Evolutionary conservation across 495 filamentous ascomycete species (phyloP).

Genomic region (Apodospora peruviana): DNA sequence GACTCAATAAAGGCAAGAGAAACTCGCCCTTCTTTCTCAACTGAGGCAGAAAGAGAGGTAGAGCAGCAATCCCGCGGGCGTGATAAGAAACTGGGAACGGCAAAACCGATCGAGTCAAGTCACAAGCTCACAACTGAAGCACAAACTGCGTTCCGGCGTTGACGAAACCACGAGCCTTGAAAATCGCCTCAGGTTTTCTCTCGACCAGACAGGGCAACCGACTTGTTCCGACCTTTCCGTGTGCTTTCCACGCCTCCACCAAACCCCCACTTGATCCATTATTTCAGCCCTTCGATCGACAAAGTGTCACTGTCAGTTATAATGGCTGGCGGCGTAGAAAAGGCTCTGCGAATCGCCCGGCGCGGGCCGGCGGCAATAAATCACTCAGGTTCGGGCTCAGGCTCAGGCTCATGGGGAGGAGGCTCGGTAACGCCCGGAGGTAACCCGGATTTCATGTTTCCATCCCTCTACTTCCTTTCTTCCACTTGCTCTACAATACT

Average conservation of each 20-base stretch:
- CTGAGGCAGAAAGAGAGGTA: too few relatives aligned
- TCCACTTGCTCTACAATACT: too few relatives aligned
- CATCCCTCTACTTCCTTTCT: too few relatives aligned
- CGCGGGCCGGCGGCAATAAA: not conserved
- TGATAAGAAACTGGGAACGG: too few relatives aligned
- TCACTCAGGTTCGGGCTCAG: not conserved
- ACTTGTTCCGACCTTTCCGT: not conserved
- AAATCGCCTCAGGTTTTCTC: not conserved
- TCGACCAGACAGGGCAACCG: not conserved
- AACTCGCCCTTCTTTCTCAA: too few relatives aligned
- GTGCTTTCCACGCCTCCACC: not conserved
- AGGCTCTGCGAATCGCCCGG: constrained; percentile 1
- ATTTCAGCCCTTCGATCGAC: not conserved
- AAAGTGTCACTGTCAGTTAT: not conserved
- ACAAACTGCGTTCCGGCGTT: too few relatives aligned
- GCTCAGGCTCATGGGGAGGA: too few relatives aligned
- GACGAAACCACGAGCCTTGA: not conserved
- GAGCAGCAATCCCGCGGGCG: too few relatives aligned
- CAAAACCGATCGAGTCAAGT: too few relatives aligned
- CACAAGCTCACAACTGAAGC: too few relatives aligned
- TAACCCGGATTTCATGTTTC: too few relatives aligned
- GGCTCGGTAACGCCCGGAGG: not conserved
- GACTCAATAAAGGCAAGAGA: too few relatives aligned
- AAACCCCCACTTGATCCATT: not conserved
- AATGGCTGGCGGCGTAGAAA: constrained; percentile 5